Conservation (phyloP, 129 eudicot genomes). For the Pseudognaphalium luteoalbum region DNA sequence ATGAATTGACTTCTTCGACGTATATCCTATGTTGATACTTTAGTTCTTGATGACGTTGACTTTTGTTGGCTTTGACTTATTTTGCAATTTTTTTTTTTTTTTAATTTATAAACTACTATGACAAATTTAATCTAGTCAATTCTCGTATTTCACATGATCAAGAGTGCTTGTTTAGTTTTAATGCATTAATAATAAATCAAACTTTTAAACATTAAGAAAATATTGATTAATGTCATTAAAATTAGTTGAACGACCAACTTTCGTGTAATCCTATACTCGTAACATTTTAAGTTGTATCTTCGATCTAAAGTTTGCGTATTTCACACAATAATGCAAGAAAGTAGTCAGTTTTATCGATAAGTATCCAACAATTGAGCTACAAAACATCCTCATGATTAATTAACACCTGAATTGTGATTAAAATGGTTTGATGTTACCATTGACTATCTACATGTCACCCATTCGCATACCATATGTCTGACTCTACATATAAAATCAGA, state of each 20-base stretch:
- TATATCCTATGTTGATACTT: not conserved
- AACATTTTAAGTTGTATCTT: too few species aligned
- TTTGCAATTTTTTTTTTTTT: not conserved
- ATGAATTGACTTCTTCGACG: not conserved
- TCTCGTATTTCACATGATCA: not conserved
- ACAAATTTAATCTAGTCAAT: not conserved
- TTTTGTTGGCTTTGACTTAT: not conserved
- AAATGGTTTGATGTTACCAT: not conserved
- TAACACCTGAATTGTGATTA: not conserved
- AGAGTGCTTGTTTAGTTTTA: not conserved
- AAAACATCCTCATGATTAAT: not conserved
- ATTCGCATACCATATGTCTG: not conserved
- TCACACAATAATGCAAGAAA: not conserved
- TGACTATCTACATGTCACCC: not conserved
- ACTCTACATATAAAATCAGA: not conserved
- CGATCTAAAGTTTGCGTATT: not conserved
- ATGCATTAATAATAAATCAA: not conserved
- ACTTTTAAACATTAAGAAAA: not conserved
- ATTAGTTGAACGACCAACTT: too few species aligned
- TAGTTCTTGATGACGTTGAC: conserved; percentile 1
- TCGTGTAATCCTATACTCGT: too few species aligned
- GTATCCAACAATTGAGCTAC: not conserved
- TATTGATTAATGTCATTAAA: too few species aligned
- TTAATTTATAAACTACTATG: not conserved
- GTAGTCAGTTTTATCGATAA: not conserved